Conservation (phyloP, 1,284 basidiomycete species). For the Puccinia novopanici region DNA sequence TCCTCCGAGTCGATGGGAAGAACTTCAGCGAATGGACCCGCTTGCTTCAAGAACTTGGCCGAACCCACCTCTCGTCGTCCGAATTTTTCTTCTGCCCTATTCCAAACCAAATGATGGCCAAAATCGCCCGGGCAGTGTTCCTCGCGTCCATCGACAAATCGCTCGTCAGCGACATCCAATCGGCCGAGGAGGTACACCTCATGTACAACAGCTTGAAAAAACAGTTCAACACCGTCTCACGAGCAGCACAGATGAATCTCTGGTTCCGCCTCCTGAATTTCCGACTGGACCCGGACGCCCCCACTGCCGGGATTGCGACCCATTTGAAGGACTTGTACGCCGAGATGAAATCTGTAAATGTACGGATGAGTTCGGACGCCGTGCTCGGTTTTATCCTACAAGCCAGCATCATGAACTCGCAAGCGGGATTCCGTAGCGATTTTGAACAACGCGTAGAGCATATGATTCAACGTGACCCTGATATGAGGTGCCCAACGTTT, state of each 20-base stretch:
- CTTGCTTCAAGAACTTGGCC: background rate
- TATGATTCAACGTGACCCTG: background rate
- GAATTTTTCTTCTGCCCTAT: too few species aligned
- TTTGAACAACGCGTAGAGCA: background rate
- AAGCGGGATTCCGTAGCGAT: background rate
- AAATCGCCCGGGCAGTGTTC: background rate
- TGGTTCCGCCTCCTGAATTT: background rate
- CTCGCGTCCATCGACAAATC: background rate
- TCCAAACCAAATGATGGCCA: too few species aligned
- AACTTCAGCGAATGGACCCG: background rate
- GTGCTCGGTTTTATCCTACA: constrained; percentile 16
- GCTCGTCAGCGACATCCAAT: background rate
- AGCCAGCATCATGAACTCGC: background rate
- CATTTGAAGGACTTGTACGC: background rate
- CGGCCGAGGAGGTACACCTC: background rate
- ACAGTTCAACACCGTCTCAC: background rate
- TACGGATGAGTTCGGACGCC: too few species aligned
- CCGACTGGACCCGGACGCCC: background rate
- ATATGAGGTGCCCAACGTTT: background rate
- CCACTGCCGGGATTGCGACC: background rate
- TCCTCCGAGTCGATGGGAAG: background rate
- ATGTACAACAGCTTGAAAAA: background rate
- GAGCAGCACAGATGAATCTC: background rate
- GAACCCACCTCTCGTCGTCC: background rate
- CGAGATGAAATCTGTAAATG: background rate